These are phyloP conservation scores for Trichopus zeylanicus DNA, from an alignment of 116 monocot species.

Conservation along the genomic window DNA sequence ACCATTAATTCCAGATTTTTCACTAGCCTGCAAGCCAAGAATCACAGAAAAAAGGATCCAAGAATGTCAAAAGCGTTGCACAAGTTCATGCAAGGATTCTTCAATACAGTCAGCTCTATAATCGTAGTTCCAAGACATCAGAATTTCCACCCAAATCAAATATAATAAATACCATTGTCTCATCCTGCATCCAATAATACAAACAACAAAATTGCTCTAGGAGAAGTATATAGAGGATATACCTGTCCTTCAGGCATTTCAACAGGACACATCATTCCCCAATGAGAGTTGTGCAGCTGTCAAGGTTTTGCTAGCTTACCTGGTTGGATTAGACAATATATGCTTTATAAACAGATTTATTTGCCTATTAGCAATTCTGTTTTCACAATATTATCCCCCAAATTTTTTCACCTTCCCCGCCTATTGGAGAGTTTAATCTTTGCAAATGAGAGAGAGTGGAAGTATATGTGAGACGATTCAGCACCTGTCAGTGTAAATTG, in stretches of 20 bases:
- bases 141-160: neutral
- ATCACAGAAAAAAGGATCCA: neutral
- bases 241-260: constrained; percentile 99
- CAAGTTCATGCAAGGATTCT: neutral
- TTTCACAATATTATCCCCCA: neutral
- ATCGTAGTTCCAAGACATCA: too few species aligned
- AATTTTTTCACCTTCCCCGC: constrained; percentile 75
- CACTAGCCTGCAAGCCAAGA: constrained; percentile 92
- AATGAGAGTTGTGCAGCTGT: constrained; percentile 98
- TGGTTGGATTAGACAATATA: constrained; percentile 16
- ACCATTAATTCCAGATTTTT: constrained; percentile 99
- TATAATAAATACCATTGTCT: neutral
- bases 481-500: constrained; percentile 45
- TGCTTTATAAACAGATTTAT: neutral
- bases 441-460: constrained; percentile 94
- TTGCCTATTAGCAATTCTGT: neutral
- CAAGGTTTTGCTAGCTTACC: constrained; percentile 98
- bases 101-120: too few species aligned
- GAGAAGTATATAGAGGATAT: neutral
- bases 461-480: constrained; percentile 96
- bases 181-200: too few species aligned
- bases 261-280: constrained; percentile 99
- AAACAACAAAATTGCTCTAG: neutral
- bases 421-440: constrained; percentile 97
- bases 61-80: neutral